A percentile compares a stretch with the other conserved stretches of the same genome.
phyloP scores from a whole-genome alignment of 768 basidiomycete genomes.

The Dacryopinax primogenitus region DNA sequence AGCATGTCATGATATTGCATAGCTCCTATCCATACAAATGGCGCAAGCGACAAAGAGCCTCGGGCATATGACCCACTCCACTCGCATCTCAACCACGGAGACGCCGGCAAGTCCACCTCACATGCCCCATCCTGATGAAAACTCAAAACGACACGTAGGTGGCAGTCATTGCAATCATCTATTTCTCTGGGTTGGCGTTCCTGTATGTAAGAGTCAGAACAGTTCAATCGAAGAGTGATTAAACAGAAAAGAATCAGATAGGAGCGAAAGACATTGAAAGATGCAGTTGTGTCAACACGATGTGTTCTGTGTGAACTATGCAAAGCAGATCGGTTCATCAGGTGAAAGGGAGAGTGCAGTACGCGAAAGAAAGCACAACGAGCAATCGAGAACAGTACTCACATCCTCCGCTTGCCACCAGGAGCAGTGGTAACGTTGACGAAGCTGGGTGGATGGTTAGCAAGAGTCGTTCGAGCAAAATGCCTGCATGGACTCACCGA shows the following conservation, averaged over 20 bases:
- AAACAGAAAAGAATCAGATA: constrained; percentile 57
- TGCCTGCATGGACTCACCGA: constrained; percentile 42
- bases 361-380: constrained; percentile 14
- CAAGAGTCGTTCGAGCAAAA: background rate
- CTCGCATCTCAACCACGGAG: background rate
- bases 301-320: constrained; percentile 97
- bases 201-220: constrained; percentile 28
- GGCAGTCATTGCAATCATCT: constrained; percentile 21
- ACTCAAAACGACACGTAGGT: background rate
- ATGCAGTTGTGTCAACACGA: constrained; percentile 74
- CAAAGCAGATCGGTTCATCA: constrained; percentile 47
- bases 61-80: background rate
- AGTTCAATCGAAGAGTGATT: background rate
- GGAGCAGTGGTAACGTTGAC: constrained; percentile 85
- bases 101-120: background rate
- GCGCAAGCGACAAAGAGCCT: background rate
- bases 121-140: background rate
- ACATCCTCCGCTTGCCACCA: constrained; percentile 94
- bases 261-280: constrained; percentile 93
- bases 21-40: constrained; percentile 9
- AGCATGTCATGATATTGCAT: constrained; percentile 8
- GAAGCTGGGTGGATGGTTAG: constrained; percentile 40
- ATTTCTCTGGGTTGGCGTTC: constrained; percentile 58
- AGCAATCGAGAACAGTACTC: constrained; percentile 34
- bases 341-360: constrained; percentile 27